phyloP scores from a whole-genome alignment of 176 grass and related monocot genomes.

The Triticum turgidum region DNA sequence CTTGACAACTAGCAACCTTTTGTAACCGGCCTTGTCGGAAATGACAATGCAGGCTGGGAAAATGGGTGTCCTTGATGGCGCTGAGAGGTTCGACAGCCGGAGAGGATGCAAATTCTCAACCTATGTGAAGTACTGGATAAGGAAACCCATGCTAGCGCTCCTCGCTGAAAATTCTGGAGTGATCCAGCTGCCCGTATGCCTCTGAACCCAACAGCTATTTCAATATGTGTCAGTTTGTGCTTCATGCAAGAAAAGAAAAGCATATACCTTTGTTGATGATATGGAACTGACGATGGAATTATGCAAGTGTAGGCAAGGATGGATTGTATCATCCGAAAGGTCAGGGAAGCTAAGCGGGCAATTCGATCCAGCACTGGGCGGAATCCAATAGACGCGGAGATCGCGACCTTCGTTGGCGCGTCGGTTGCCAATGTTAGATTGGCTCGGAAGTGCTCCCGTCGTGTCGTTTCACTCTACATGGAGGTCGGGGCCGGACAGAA shows the following conservation, averaged over 20 bases:
- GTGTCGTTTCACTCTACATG: slow-evolving; percentile 56
- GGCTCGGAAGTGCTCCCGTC: slow-evolving; percentile 61
- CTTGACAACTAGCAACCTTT: neutral
- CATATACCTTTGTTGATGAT: neutral
- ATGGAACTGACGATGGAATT: neutral
- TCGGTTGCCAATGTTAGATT: slow-evolving; percentile 67
- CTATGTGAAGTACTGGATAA: slow-evolving; percentile 89
- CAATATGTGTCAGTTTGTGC: neutral
- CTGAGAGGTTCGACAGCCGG: slow-evolving; percentile 70
- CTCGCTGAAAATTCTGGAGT: slow-evolving; percentile 57
- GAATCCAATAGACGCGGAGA: slow-evolving; percentile 60
- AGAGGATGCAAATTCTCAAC: slow-evolving; percentile 82
- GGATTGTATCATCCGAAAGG: slow-evolving; percentile 65
- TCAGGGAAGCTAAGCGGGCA: slow-evolving; percentile 60
- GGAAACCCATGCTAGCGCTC: slow-evolving; percentile 70
- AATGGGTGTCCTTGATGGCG: slow-evolving; percentile 78
- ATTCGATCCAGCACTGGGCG: slow-evolving; percentile 47
- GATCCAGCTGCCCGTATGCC: slow-evolving; percentile 68
- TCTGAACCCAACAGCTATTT: slow-evolving; percentile 20
- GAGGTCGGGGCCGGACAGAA: slow-evolving; percentile 38
- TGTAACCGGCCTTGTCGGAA: neutral
- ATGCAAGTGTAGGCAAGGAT: slow-evolving; percentile 61
- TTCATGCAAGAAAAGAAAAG: neutral
- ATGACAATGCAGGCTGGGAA: slow-evolving; percentile 60
- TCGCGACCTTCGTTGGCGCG: slow-evolving; percentile 51